A percentile compares a stretch with the other conserved stretches of the same genome.
Evolutionary conservation across 2,329 filamentous ascomycete species (phyloP).

Genomic region (Phialemoniopsis sp.): DNA sequence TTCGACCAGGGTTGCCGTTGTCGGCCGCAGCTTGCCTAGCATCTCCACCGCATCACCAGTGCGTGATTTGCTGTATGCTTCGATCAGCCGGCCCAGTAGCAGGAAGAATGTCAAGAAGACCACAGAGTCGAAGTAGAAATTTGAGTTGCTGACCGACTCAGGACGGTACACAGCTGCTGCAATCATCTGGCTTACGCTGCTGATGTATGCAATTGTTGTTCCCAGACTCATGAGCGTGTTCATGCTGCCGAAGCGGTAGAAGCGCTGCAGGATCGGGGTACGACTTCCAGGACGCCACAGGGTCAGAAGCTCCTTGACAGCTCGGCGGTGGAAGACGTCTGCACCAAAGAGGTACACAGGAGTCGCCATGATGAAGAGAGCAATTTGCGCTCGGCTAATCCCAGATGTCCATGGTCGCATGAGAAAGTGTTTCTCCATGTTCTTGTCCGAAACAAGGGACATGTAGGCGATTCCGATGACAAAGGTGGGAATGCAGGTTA

Average conservation of each 20-base stretch:
- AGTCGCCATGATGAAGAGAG: conserved; percentile 76
- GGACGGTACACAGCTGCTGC: conserved; percentile 46
- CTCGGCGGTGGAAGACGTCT: conserved; percentile 77
- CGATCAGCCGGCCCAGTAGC: conserved; percentile 68
- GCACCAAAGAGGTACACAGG: conserved; percentile 85
- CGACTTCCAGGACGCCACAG: conserved; percentile 76
- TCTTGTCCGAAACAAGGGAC: conserved; percentile 64
- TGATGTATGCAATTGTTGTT: conserved; percentile 82
- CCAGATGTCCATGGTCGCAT: conserved; percentile 69
- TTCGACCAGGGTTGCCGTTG: conserved; percentile 67
- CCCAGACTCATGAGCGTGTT: conserved; percentile 89
- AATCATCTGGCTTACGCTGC: conserved; percentile 75
- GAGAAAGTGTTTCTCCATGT: conserved; percentile 58
- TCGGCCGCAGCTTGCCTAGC: conserved; percentile 72
- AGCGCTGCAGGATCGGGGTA: conserved; percentile 67
- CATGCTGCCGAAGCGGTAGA: conserved; percentile 96
- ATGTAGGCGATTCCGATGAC: conserved; percentile 88
- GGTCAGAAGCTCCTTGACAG: conserved; percentile 71
- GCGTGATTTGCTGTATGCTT: conserved; percentile 88
- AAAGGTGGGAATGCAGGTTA: conserved; percentile 77
- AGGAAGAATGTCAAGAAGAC: conserved; percentile 90
- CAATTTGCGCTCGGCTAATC: conserved; percentile 72
- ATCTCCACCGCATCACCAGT: conserved; percentile 82
- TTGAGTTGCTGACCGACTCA: conserved; percentile 37
- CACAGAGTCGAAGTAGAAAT: conserved; percentile 86